phyloP scores from a whole-genome alignment of 495 filamentous ascomycete genomes.

The Rusavskia elegans region DNA sequence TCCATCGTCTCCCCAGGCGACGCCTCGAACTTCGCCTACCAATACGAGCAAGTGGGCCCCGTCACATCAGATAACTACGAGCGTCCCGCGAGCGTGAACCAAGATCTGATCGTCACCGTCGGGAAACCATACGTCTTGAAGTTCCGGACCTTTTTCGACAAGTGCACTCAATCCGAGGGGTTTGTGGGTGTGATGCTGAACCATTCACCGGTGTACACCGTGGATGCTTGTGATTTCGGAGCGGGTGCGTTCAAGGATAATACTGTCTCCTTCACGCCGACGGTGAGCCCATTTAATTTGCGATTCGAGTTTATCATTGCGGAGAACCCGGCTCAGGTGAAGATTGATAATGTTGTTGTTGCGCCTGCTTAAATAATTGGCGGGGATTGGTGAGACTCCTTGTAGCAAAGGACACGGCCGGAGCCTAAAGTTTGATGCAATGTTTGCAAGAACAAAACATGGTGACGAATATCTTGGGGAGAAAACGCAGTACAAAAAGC shows the following conservation, averaged over 20 bases:
- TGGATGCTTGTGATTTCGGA: neutral
- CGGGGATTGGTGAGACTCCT: neutral
- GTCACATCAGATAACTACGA: neutral
- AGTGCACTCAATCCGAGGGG: neutral
- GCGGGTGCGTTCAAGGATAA: neutral
- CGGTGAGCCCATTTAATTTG: neutral
- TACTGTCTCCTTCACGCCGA: neutral
- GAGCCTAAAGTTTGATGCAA: too few relatives aligned
- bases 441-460: too few relatives aligned
- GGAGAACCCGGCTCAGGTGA: neutral
- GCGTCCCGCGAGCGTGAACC: neutral
- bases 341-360: neutral
- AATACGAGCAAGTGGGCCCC: slow-evolving; percentile 1
- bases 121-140: neutral
- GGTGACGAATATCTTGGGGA: too few relatives aligned
- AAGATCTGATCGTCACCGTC: neutral
- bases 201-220: neutral
- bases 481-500: too few relatives aligned
- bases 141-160: neutral
- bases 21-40: neutral
- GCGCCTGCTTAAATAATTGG: neutral
- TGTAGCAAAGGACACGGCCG: too few relatives aligned
- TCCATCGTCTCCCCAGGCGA: neutral
- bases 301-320: neutral
- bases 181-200: neutral